These are phyloP conservation scores for Epichloe brachyelytri DNA, from an alignment of 2,329 filamentous ascomycete species.

Conservation along the genomic window DNA sequence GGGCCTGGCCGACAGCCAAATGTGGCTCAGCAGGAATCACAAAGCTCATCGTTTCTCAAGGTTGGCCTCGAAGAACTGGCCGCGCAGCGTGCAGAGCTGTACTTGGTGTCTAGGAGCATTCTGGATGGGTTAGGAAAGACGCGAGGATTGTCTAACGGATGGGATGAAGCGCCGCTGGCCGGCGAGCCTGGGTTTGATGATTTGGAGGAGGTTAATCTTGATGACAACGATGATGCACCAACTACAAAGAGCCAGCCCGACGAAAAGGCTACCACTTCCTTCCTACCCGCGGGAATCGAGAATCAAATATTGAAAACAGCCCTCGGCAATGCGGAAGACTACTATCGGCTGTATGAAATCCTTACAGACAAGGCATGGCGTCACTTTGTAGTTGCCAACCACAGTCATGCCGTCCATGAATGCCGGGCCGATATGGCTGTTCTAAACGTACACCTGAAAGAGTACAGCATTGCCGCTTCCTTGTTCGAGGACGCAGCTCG, in stretches of 20 bases:
- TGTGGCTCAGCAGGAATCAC: conserved; percentile 24
- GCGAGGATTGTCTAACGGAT: conserved; percentile 64
- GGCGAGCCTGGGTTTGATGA: conserved; percentile 30
- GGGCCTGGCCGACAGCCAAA: conserved; percentile 28
- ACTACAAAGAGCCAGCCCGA: conserved; percentile 5
- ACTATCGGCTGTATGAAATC: conserved; percentile 55
- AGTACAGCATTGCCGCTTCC: conserved; percentile 59
- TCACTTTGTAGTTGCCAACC: conserved; percentile 69
- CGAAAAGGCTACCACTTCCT: background rate
- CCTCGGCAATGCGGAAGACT: conserved; percentile 48
- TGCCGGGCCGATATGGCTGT: conserved; percentile 77
- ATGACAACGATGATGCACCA: conserved; percentile 26
- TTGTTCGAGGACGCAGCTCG: conserved; percentile 70
- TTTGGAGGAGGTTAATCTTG: conserved; percentile 46
- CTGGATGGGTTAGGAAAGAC: conserved; percentile 62
- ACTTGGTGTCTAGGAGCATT: conserved; percentile 65
- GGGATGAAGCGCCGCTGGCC: conserved; percentile 46
- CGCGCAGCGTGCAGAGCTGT: conserved; percentile 69
- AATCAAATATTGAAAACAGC: conserved; percentile 46
- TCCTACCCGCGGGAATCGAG: conserved; percentile 22
- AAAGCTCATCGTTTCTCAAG: conserved; percentile 39
- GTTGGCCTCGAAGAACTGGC: conserved; percentile 69
- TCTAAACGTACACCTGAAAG: conserved; percentile 62
- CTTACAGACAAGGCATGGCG: conserved; percentile 77
- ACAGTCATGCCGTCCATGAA: conserved; percentile 63